phyloP scores from a whole-genome alignment of 2,329 filamentous ascomycete genomes.

The Penicillium sumatraense region DNA sequence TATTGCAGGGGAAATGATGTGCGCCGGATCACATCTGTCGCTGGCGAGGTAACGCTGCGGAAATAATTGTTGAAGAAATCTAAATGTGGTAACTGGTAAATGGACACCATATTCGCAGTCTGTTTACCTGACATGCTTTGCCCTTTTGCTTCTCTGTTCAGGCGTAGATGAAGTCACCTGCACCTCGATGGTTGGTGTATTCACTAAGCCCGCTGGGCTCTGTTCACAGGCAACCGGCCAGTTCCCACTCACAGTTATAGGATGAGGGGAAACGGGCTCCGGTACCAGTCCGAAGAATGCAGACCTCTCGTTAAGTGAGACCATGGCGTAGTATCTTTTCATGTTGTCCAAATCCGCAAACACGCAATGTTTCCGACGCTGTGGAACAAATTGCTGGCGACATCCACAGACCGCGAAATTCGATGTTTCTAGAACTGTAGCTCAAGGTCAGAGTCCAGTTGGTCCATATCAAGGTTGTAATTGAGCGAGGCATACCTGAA shows the following conservation, averaged over 20 bases:
- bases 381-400: slow-evolving; percentile 1
- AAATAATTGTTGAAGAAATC: background rate
- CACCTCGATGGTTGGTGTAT: too few species aligned
- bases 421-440: background rate
- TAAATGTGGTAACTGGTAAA: too few species aligned
- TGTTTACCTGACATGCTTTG: too few species aligned
- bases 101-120: too few species aligned
- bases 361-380: background rate
- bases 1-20: too few species aligned
- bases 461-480: background rate
- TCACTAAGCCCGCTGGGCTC: background rate
- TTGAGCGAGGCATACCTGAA: background rate
- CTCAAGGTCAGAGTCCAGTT: background rate
- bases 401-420: background rate
- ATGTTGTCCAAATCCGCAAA: slow-evolving; percentile 1
- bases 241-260: background rate
- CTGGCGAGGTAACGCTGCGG: too few species aligned
- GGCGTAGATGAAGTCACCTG: too few species aligned
- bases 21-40: too few species aligned
- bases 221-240: background rate
- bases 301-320: slow-evolving; percentile 3
- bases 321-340: slow-evolving; percentile 4
- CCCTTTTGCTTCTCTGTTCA: too few species aligned
- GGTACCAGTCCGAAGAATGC: slow-evolving; percentile 1
- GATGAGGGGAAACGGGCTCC: background rate